Evolutionary conservation across 495 filamentous ascomycete genomes (phyloP).

Genomic region (Neurospora sublineolata): DNA sequence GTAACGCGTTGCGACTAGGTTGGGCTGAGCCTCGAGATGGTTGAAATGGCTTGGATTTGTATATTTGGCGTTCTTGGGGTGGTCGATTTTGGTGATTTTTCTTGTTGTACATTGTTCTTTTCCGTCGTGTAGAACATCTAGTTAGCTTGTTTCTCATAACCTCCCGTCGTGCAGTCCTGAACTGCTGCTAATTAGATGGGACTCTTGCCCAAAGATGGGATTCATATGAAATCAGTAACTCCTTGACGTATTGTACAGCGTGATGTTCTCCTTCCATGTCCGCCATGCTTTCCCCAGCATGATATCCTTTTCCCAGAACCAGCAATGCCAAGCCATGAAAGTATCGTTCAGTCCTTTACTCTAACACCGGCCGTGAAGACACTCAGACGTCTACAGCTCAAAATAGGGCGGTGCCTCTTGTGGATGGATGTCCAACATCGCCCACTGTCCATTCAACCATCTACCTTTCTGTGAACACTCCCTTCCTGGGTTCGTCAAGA

Average conservation of each 20-base stretch:
- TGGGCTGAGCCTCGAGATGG: background rate
- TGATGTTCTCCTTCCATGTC: background rate
- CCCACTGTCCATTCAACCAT: background rate
- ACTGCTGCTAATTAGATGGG: background rate
- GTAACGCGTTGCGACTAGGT: slow-evolving; percentile 28
- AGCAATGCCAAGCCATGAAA: background rate
- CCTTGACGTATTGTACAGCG: background rate
- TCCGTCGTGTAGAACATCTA: background rate
- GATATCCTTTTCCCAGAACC: background rate
- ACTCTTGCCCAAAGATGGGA: background rate
- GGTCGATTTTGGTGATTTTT: background rate
- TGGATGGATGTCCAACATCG: background rate
- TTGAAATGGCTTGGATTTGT: slow-evolving; percentile 16
- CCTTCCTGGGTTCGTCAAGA: background rate
- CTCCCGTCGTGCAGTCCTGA: background rate
- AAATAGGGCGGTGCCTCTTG: background rate
- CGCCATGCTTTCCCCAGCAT: background rate
- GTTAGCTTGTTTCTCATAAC: background rate
- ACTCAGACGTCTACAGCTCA: background rate
- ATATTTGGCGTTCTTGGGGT: slow-evolving; percentile 10
- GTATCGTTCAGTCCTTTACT: background rate
- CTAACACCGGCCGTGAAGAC: background rate
- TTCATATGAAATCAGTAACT: background rate
- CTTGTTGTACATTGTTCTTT: background rate
- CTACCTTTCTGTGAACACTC: background rate